Base-by-base conservation (phyloP, 2,329 filamentous ascomycete genomes). In the Xylaria sp. region DNA sequence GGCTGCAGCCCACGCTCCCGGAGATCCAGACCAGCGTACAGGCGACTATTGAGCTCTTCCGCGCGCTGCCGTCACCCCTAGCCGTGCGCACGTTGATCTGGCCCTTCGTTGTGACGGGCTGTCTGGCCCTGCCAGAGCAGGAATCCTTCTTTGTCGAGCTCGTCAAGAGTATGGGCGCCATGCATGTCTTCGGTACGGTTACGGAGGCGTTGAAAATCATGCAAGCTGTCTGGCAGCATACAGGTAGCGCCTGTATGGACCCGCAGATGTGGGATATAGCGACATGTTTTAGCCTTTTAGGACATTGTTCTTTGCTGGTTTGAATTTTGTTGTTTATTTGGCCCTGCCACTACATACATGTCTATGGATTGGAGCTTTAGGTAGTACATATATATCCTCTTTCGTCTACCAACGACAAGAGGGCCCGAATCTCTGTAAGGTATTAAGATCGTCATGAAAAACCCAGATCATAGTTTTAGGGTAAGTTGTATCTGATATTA, bases 71-170 rank as follows among this genome's bases (percentile, higher is more conserved):
- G 0, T 72, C 69, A 2, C 73, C 73, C 0, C 67, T 74, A 3
- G 70, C 71, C 9, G 68, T 78, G 51, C 71, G 73, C 23, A 77
- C 75, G 5, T 46, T 77, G 23, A 59, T 73, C 20, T 77, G 75
- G 76, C 75, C 76, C 7, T 76, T 77, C 59, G 74, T 71, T 20
- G 71, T 77, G 40, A 74, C 75, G 17, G 75, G 76, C 4, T 77
- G 76, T 57, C 71, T 77, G 31, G 72, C 71, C 17, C 64, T 66
- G 10, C 38, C 64, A 2, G 74, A 71, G n/a, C 68, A 74, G 48
- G 66, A 75, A 36, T n/a, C 70, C n/a, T 67, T 76, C 53, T 75
- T 75, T 66, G 56, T 63, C 23, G 67, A 67, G 17, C 68, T 76
- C 38, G 68, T 76, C 0, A 56, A 44, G 23, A 61, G 59, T 3